Percentiles rank a stretch among this genome's conserved stretches.
Conservation (phyloP, 2,329 filamentous ascomycete species). For the Alternaria triticimaculans region DNA sequence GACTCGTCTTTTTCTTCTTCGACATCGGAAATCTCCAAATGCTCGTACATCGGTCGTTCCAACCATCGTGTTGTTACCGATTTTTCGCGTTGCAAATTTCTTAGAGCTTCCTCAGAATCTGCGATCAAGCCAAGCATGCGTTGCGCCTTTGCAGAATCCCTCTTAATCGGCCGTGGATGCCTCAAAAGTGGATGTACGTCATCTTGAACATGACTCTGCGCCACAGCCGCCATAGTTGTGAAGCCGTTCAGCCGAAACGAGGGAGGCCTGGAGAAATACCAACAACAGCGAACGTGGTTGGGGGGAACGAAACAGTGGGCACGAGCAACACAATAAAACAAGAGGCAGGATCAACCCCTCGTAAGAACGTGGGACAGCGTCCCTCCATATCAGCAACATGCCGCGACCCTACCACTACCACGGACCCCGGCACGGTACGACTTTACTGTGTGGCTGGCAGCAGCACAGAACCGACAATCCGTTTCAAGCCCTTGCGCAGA, state of each 20-base stretch:
- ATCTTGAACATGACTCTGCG: slow-evolving; percentile 25
- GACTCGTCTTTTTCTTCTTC: slow-evolving; percentile 16
- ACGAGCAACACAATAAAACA: slow-evolving; percentile 25
- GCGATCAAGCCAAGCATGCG: slow-evolving; percentile 34
- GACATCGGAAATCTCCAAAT: slow-evolving; percentile 23
- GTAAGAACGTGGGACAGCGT: slow-evolving; percentile 29
- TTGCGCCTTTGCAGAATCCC: slow-evolving; percentile 36
- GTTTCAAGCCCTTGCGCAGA: slow-evolving; percentile 33
- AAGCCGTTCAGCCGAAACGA: slow-evolving; percentile 10
- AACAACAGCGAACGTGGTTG: slow-evolving; percentile 11
- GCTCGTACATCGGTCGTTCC: slow-evolving; percentile 33
- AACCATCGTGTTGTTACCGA: slow-evolving; percentile 38
- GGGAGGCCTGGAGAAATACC: slow-evolving; percentile 7
- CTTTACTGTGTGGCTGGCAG: slow-evolving; percentile 26
- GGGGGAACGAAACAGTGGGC: slow-evolving; percentile 14
- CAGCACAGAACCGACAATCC: slow-evolving; percentile 25
- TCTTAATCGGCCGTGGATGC: slow-evolving; percentile 34
- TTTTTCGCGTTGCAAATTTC: slow-evolving; percentile 27
- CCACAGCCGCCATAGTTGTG: slow-evolving; percentile 26
- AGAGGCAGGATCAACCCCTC: slow-evolving; percentile 22
- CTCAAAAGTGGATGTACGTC: slow-evolving; percentile 32
- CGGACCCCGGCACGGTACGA: slow-evolving; percentile 28
- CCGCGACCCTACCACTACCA: slow-evolving; percentile 17
- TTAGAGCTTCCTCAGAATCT: slow-evolving; percentile 27
- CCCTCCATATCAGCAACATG: slow-evolving; percentile 31